Evolutionary conservation across 805 yeast genomes (phyloP).

Genomic region (Candida railenensis): DNA sequence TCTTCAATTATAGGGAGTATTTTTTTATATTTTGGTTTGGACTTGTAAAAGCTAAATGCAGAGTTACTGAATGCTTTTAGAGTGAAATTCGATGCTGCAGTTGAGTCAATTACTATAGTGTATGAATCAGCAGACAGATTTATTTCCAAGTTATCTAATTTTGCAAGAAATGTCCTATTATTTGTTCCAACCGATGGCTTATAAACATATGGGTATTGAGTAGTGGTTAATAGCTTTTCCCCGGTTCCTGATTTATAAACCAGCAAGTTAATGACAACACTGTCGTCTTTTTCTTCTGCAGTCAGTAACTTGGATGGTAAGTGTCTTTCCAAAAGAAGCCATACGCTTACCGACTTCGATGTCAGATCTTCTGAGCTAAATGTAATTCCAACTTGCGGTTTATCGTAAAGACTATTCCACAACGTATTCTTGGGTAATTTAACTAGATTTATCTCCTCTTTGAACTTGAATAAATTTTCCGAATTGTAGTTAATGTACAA

Average conservation of each 20-base stretch:
- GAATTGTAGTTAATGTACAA: constrained; percentile 72
- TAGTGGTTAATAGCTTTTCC: constrained; percentile 27
- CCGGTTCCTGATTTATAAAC: constrained; percentile 24
- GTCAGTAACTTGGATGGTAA: constrained; percentile 14
- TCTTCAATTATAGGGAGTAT: constrained; percentile 26
- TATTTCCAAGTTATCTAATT: constrained; percentile 24
- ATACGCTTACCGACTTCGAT: constrained; percentile 25
- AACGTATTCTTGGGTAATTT: constrained; percentile 9
- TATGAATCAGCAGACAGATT: constrained; percentile 24
- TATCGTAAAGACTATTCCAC: constrained; percentile 2
- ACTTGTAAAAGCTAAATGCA: constrained; percentile 22
- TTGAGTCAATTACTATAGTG: constrained; percentile 17
- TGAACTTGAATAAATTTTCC: constrained; percentile 14
- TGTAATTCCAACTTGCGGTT: background rate
- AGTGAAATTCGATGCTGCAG: constrained; percentile 25
- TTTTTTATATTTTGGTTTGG: constrained; percentile 23
- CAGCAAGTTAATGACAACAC: constrained; percentile 10
- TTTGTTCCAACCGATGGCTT: constrained; percentile 28
- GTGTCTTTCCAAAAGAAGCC: constrained; percentile 54
- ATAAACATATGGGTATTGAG: constrained; percentile 19
- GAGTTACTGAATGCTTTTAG: constrained; percentile 27
- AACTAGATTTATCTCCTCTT: constrained; percentile 25
- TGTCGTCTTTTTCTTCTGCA: constrained; percentile 1
- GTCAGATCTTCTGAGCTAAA: constrained; percentile 18
- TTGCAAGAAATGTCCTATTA: constrained; percentile 35